Base-by-base conservation (phyloP, 2,329 filamentous ascomycete genomes). In the Fusarium vanettenii region DNA sequence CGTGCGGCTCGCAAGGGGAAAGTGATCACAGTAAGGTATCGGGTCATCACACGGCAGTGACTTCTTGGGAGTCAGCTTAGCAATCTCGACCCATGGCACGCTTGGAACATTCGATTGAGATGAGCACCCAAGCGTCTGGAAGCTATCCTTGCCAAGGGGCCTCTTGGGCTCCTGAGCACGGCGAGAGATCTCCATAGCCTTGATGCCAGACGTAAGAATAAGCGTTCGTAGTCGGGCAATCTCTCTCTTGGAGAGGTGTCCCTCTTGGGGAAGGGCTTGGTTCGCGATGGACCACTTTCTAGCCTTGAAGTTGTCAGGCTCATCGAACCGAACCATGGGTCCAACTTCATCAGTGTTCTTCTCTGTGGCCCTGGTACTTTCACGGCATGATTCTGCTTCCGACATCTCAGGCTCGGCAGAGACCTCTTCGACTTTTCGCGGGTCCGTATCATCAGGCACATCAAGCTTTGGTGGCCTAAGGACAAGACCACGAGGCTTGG, bases 201-300 rank as follows among this genome's bases (percentile, higher is more conserved):
- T 97, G 79, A 98, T 92, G n/a, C 95, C 95, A 0, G 95, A 94
- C 72, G 92, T 93, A 25, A 97, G 86, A 45, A 98, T 89, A 10
- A 97, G 87, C 1, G 94, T 90, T 67, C 91, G 89, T 3, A 95
- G 88, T n/a, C 95, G 92, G 18, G 93, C 93, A 63, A 97, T 89
- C 76, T 98, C 96, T n/a, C 90, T 90, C 76, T 89, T 91, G 11
- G 88, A 91, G 33, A 93, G 74, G 27, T 76, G 78, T 20, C 73
- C 69, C 35, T 81, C 84, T 20, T 84, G 82, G 7, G 81, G 79
- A 5, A 82, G 80, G 5, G 78, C 81, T 61, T 84, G 84, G 62
- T 88, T 85, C 2, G 86, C 85, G 35, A 90, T 87, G 3, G 86
- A 87, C 88, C 89, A 91, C 71, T 87, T 87, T 2, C 85, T 83